Evolutionary conservation across 169 alveolate species (phyloP).

Genomic region (Blepharisma undulans): DNA sequence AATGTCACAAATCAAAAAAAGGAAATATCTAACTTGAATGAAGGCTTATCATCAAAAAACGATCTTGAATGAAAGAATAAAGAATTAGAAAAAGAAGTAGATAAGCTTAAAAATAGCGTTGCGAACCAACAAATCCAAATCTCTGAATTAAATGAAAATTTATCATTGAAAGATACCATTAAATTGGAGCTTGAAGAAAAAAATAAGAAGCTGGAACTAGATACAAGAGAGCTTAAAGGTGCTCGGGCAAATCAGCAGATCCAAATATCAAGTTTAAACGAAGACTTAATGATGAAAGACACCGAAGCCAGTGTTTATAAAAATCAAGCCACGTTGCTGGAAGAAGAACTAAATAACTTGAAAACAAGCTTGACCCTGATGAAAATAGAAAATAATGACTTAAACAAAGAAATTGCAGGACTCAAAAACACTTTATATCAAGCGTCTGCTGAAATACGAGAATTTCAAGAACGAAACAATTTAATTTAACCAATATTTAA

Average conservation of each 20-base stretch:
- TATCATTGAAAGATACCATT: neutral
- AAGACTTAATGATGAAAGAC: neutral
- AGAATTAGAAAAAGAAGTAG: neutral
- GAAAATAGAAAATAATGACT: neutral
- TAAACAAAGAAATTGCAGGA: neutral
- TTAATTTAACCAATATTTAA: too few relatives aligned
- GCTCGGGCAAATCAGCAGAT: neutral
- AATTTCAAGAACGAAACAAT: neutral
- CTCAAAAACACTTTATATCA: neutral
- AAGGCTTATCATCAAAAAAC: neutral
- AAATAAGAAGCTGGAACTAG: neutral
- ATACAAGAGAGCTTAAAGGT: neutral
- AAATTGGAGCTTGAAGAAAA: neutral
- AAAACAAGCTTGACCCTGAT: neutral
- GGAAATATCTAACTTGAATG: neutral
- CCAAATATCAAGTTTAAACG: neutral
- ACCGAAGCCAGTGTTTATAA: neutral
- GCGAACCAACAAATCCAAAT: neutral
- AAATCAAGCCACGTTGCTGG: neutral
- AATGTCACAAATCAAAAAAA: neutral
- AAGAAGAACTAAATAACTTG: neutral
- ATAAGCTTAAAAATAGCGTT: neutral
- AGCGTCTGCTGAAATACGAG: neutral
- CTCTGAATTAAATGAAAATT: neutral
- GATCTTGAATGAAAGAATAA: neutral